Evolutionary conservation across 768 basidiomycete species (phyloP).

Genomic region (Amanita muscaria): DNA sequence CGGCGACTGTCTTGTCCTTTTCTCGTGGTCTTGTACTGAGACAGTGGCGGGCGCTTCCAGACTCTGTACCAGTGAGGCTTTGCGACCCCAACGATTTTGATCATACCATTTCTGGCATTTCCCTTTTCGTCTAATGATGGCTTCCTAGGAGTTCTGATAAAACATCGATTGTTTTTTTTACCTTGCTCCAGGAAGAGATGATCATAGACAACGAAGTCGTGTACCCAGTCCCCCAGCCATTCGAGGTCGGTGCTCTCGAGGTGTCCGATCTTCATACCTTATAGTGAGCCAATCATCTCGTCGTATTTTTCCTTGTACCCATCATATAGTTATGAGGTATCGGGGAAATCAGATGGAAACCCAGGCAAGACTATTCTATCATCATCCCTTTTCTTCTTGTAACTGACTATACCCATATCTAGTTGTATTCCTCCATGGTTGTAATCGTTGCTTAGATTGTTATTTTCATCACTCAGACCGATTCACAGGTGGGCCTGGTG

Average conservation of each 20-base stretch:
- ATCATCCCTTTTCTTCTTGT: neutral
- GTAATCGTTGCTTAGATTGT: slow-evolving; percentile 9
- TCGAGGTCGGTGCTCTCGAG: slow-evolving; percentile 53
- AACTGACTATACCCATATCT: neutral
- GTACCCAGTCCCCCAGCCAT: slow-evolving; percentile 66
- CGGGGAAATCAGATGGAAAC: slow-evolving; percentile 66
- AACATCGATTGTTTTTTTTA: too few relatives aligned
- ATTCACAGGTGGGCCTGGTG: slow-evolving; percentile 66
- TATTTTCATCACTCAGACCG: slow-evolving; percentile 3
- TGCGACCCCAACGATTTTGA: too few relatives aligned
- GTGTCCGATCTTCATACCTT: slow-evolving; percentile 70
- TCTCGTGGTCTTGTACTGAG: too few relatives aligned
- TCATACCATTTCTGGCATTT: too few relatives aligned
- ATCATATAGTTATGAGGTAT: slow-evolving; percentile 63
- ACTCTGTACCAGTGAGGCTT: too few relatives aligned
- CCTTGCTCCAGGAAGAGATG: too few relatives aligned
- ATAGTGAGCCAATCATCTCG: slow-evolving; percentile 51
- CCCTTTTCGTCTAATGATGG: too few relatives aligned
- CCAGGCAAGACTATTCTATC: slow-evolving; percentile 43
- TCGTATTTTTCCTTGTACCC: neutral
- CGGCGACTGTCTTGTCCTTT: too few relatives aligned
- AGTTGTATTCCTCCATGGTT: slow-evolving; percentile 81
- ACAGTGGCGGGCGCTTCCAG: too few relatives aligned
- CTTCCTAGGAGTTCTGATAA: too few relatives aligned
- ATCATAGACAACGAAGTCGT: too few relatives aligned